A percentile compares a stretch with the other conserved stretches of the same genome.
phyloP scores from a whole-genome alignment of 768 basidiomycete species.

The Russula brevipes region DNA sequence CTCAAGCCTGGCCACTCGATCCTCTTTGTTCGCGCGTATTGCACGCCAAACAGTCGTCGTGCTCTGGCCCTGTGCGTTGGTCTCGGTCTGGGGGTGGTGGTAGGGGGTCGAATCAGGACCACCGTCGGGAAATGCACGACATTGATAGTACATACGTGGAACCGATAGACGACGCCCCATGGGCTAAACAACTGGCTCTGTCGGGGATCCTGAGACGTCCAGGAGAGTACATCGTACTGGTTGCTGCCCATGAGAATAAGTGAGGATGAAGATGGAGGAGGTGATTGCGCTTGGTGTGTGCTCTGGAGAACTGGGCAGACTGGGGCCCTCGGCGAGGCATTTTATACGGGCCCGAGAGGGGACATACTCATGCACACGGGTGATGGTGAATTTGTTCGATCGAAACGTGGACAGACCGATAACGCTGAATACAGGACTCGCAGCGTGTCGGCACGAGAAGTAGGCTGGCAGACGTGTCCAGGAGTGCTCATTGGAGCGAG shows the following conservation, averaged over 20 bases:
- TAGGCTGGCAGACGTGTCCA: constrained; percentile 52
- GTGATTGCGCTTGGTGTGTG: constrained; percentile 22
- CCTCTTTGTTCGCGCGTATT: constrained; percentile 81
- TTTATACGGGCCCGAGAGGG: constrained; percentile 45
- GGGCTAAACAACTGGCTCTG: constrained; percentile 79
- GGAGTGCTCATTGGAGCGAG: constrained; percentile 66
- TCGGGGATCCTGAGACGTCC: constrained; percentile 83
- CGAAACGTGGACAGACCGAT: constrained; percentile 67
- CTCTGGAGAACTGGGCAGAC: constrained; percentile 28
- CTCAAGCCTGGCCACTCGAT: constrained; percentile 83
- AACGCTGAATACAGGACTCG: constrained; percentile 61
- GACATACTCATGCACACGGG: constrained; percentile 43
- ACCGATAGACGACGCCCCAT: constrained; percentile 77
- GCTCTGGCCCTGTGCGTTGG: constrained; percentile 56
- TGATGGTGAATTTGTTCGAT: constrained; percentile 58
- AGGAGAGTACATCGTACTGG: constrained; percentile 62
- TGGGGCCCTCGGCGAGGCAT: constrained; percentile 25
- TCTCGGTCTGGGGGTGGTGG: constrained; percentile 49
- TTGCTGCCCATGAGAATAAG: constrained; percentile 41
- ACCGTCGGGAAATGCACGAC: constrained; percentile 22
- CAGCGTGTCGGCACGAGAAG: constrained; percentile 71
- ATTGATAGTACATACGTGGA: constrained; percentile 49
- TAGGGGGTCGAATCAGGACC: constrained; percentile 28
- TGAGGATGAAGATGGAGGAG: constrained; percentile 28
- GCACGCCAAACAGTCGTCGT: constrained; percentile 75